Evolutionary conservation across 2,329 filamentous ascomycete species (phyloP), one percentile per base, ranked within the genome.

Genomic region (Rachicladosporium sp.): DNA sequence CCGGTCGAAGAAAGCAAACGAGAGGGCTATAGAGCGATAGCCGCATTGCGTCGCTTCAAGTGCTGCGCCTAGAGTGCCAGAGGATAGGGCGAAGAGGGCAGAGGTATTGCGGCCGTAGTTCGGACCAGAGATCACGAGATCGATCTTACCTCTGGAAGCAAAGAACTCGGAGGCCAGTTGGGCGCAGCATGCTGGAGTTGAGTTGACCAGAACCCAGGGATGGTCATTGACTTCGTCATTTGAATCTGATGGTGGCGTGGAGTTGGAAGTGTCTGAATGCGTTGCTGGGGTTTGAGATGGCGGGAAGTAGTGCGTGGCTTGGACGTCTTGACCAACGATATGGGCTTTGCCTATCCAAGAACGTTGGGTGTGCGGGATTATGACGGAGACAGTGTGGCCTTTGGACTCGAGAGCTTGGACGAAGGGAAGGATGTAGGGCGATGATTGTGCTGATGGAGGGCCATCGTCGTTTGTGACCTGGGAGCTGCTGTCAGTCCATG

Each of bases 291-390:
- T 52, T 15, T 40, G 40, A 10, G 36, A 61, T 52, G 35, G 69
- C 59, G 31, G 78, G 70, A 19, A 78, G 36, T 69, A 63, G 58
- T 83, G 79, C 33, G 71, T 77, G 10, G 76, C 79, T 40, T 82
- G 82, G 46, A 84, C 77, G 38, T 78, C 74, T 47, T 74, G 60
- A 41, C 88, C 88, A 53, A 96, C 87, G 55, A 96, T 83, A 63
- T 96, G 91, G 2, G 91, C 91, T 69, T 98, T 98, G 52, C 88
- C 88, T 54, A 98, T 96, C 91, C 91, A 98, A 41, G 87, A 94
- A 46, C 89, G 79, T 65, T 98, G 91, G 5, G 80, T 80, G 60
- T 95, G 77, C 1, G 91, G 91, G 10, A 98, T 75, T 47, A 91
- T 82, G 37, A 98, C 88, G 6, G 86, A 93, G 44, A 96, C 85